Base-by-base conservation (phyloP, 352 stramenopile genomes). In the Phytophthora constricta region DNA sequence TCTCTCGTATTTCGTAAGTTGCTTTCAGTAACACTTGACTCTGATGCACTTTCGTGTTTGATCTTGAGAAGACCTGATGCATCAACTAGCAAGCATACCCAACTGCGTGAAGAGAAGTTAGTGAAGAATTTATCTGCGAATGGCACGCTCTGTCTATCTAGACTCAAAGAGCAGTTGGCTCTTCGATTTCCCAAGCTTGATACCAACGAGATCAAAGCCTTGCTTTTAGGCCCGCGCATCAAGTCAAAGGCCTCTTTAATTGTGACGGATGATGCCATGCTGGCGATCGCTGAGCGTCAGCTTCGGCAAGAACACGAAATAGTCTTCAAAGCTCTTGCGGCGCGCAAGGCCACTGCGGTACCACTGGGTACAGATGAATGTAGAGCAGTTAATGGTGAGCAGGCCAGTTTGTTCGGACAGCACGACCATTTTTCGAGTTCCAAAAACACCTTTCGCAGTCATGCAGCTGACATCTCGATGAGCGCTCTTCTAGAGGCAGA, bases 221-320 rank as follows among this genome's bases (percentile, higher is more conserved):
- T 67, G n/a, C 5, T 67, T 7, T 14, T 59, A 5, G 31, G 47
- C 20, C 51, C 59, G 8, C 27, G 42, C 3, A 62, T 68, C 43
- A 68, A 68, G 26, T 48, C 31, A 1, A 68, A 68, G n/a, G 33
- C 43, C 1, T n/a, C n/a, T 2, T n/a, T 19, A 1, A 53, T 68
- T 53, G 45, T 58, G 10, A 25, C 3, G 34, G 26, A 68, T 50
- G 1, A 23, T 39, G 39, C 7, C 5, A 27, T 7, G 11, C 19
- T 65, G 8, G 25, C n/a, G 13, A 23, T 37, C 27, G 58, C 14
- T 5, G 39, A 58, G 11, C 3, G 19, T 2, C 37, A 65, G 31
- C 37, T 65, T 11, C 10, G 37, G 45, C 0, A 34, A 2, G 46
- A 52, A 22, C 34, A 64, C 26, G 37, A 39, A 34, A 23, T 23